phyloP scores from a whole-genome alignment of 257 asterid genomes.

The Rauvolfia tetraphylla region DNA sequence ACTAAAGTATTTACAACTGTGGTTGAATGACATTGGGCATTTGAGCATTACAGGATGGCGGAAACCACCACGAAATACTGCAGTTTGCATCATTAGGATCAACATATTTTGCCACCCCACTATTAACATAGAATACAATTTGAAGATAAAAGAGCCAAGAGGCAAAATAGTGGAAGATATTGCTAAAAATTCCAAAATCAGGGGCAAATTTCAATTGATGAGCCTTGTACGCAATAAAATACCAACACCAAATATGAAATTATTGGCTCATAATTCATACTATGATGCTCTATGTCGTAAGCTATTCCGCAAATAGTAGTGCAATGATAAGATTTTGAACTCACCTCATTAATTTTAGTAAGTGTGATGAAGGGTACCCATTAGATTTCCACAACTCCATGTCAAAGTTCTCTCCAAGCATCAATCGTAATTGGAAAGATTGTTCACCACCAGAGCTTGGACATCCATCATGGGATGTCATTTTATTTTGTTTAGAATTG shows the following conservation, averaged over 20 bases:
- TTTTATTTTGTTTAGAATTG: constrained; percentile 25
- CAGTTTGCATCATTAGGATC: background rate
- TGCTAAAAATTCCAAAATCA: background rate
- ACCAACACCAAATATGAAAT: background rate
- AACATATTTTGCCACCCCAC: background rate
- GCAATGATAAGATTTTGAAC: constrained; percentile 2
- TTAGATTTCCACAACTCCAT: constrained; percentile 58
- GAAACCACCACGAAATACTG: background rate
- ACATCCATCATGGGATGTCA: constrained; percentile 21
- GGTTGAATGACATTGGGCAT: background rate
- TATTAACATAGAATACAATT: background rate
- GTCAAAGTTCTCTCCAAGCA: constrained; percentile 35
- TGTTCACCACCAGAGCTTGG: constrained; percentile 17
- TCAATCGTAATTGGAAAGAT: constrained; percentile 23
- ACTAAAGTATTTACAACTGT: background rate
- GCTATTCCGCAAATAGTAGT: background rate
- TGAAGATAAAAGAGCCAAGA: background rate
- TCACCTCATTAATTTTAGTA: constrained; percentile 72
- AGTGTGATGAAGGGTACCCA: constrained; percentile 64
- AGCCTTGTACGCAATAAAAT: background rate
- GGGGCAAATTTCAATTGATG: background rate
- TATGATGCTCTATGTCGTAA: background rate
- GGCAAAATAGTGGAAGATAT: background rate
- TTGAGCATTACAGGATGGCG: background rate
- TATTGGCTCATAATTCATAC: background rate